Evolutionary conservation across 805 yeast species (phyloP).

Genomic region (Phaffomyces opuntiae): DNA sequence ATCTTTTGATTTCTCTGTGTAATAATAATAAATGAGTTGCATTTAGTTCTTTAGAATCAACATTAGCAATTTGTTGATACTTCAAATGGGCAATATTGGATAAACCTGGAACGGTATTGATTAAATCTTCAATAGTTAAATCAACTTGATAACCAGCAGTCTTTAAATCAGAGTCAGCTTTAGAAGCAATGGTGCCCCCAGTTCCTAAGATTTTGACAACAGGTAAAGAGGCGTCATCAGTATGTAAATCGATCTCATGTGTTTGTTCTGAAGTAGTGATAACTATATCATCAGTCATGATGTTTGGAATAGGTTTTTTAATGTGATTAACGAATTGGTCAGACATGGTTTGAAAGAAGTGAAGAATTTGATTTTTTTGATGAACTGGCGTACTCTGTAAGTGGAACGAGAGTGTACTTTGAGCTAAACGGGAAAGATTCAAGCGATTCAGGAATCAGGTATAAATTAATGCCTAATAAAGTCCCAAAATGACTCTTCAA

Average conservation of each 20-base stretch:
- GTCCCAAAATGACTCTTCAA: too few relatives aligned
- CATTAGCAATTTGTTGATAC: slow-evolving; percentile 55
- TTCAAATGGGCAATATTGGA: slow-evolving; percentile 49
- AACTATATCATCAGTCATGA: slow-evolving; percentile 11
- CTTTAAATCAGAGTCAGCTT: slow-evolving; percentile 38
- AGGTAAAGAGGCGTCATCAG: slow-evolving; percentile 16
- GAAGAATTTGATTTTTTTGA: neutral
- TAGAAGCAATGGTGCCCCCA: slow-evolving; percentile 57
- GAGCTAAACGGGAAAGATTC: too few relatives aligned
- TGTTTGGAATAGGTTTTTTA: slow-evolving; percentile 1
- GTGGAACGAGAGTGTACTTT: too few relatives aligned
- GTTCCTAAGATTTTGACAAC: slow-evolving; percentile 47
- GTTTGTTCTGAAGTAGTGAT: slow-evolving; percentile 21
- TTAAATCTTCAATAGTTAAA: slow-evolving; percentile 44
- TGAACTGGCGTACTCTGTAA: neutral
- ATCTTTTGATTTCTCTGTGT: slow-evolving; percentile 39
- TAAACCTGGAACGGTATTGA: slow-evolving; percentile 52
- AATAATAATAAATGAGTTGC: slow-evolving; percentile 38
- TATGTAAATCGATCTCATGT: slow-evolving; percentile 22
- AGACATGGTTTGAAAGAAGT: neutral
- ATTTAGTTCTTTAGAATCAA: slow-evolving; percentile 57
- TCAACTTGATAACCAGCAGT: slow-evolving; percentile 54
- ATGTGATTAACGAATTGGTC: slow-evolving; percentile 4
- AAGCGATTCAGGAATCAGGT: too few relatives aligned
- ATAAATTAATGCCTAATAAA: too few relatives aligned